Evolutionary conservation across 805 yeast species (phyloP).

Genomic region (Cyberlindnera galapagoensis): DNA sequence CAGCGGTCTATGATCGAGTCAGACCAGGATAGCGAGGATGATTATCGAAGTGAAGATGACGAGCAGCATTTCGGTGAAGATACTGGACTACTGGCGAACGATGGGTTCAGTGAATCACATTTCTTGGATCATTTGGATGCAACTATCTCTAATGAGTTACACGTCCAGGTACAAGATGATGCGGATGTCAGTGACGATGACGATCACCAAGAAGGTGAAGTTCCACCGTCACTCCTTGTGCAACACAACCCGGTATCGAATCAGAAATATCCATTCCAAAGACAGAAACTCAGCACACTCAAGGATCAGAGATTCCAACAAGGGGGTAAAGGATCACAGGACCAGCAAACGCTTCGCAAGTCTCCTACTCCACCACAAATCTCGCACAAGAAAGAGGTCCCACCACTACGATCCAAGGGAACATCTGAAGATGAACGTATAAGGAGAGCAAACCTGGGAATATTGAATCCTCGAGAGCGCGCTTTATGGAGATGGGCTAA

Average conservation of each 20-base stretch:
- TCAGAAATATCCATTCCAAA: not conserved
- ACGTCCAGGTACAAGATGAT: slow-evolving; percentile 1
- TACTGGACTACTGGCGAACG: slow-evolving; percentile 3
- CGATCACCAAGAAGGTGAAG: not conserved
- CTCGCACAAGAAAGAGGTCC: slow-evolving; percentile 10
- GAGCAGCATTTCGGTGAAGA: slow-evolving; percentile 3
- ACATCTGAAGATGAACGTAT: slow-evolving; percentile 17
- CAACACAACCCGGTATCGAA: slow-evolving; percentile 13
- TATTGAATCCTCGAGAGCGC: slow-evolving; percentile 58
- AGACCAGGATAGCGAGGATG: slow-evolving; percentile 14
- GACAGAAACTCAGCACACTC: not conserved
- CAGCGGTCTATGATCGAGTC: slow-evolving; percentile 21
- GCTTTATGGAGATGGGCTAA: slow-evolving; percentile 97
- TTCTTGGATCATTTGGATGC: slow-evolving; percentile 6
- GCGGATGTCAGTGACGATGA: not conserved
- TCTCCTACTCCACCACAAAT: slow-evolving; percentile 2
- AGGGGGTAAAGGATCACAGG: not conserved
- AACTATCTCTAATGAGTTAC: slow-evolving; percentile 1
- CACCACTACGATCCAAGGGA: not conserved
- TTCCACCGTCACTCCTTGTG: slow-evolving; percentile 19
- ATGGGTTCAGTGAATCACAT: slow-evolving; percentile 9
- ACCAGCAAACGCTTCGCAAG: not conserved
- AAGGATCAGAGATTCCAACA: slow-evolving; percentile 3
- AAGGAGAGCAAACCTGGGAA: slow-evolving; percentile 29
- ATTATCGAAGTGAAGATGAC: slow-evolving; percentile 15